These are phyloP conservation scores for Phytophthora hybrid DNA, from an alignment of 352 stramenopile species.

Conservation along the genomic window DNA sequence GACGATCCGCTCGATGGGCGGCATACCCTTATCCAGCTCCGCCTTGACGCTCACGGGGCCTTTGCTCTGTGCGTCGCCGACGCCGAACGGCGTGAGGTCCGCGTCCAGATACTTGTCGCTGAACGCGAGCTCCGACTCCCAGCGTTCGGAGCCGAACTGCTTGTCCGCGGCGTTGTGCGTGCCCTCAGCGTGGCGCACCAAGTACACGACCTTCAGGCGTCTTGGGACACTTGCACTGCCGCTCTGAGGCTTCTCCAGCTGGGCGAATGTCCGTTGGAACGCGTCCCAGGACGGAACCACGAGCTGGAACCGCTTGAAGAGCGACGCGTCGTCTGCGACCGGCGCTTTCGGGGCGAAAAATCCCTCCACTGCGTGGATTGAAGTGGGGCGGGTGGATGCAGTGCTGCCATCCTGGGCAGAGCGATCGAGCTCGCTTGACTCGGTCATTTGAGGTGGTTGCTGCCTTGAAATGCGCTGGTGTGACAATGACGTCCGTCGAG, in stretches of 20 bases:
- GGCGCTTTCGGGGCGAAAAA: slow-evolving; percentile 41
- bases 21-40: slow-evolving; percentile 65
- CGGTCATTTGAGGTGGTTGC: slow-evolving; percentile 34
- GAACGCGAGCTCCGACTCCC: slow-evolving; percentile 70
- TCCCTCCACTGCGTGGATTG: slow-evolving; percentile 27
- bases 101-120: slow-evolving; percentile 70
- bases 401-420: background rate
- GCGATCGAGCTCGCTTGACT: slow-evolving; percentile 13
- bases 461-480: background rate
- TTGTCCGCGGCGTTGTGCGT: slow-evolving; percentile 71
- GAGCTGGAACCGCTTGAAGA: slow-evolving; percentile 52
- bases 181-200: slow-evolving; percentile 82
- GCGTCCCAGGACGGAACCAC: slow-evolving; percentile 36
- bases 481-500: slow-evolving; percentile 29
- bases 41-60: slow-evolving; percentile 39
- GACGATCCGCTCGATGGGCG: slow-evolving; percentile 64
- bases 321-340: background rate
- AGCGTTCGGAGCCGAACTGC: slow-evolving; percentile 56
- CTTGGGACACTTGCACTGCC: slow-evolving; percentile 2
- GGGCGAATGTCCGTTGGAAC: slow-evolving; percentile 31
- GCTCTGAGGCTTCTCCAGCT: slow-evolving; percentile 23
- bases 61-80: slow-evolving; percentile 58
- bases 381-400: slow-evolving; percentile 3
- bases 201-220: slow-evolving; percentile 76
- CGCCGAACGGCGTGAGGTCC: slow-evolving; percentile 66